Evolutionary conservation across 2,329 filamentous ascomycete species (phyloP).

Genomic region (Penicillium carneum): DNA sequence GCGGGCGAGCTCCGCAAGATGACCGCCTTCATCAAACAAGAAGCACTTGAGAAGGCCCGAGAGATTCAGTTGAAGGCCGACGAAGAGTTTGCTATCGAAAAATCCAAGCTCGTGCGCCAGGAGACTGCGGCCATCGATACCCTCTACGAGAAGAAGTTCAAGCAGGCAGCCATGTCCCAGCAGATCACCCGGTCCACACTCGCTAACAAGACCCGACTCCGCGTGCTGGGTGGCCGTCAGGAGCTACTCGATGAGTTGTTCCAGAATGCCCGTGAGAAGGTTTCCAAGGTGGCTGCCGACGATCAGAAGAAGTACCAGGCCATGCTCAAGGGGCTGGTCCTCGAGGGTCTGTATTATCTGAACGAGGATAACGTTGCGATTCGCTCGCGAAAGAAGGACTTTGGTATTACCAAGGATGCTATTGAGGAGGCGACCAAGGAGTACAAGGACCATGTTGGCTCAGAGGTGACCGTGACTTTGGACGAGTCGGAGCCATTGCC

Average conservation of each 20-base stretch:
- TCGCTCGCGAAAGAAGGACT: slow-evolving; percentile 80
- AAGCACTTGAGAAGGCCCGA: slow-evolving; percentile 93
- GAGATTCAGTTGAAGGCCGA: slow-evolving; percentile 99
- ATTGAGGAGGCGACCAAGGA: slow-evolving; percentile 77
- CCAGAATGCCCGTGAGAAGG: slow-evolving; percentile 76
- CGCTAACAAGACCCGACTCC: slow-evolving; percentile 92
- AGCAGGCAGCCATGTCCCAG: slow-evolving; percentile 96
- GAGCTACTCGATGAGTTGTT: slow-evolving; percentile 91
- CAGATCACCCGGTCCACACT: slow-evolving; percentile 97
- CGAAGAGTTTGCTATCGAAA: slow-evolving; percentile 98
- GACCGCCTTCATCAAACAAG: slow-evolving; percentile 99
- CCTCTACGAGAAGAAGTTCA: slow-evolving; percentile 98
- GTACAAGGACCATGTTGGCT: slow-evolving; percentile 79
- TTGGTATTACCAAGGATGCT: slow-evolving; percentile 76
- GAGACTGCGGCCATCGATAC: slow-evolving; percentile 92
- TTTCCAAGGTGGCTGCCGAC: slow-evolving; percentile 67
- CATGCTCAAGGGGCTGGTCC: slow-evolving; percentile 78
- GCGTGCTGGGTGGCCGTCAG: slow-evolving; percentile 85
- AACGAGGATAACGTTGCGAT: slow-evolving; percentile 79
- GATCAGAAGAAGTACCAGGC: slow-evolving; percentile 70
- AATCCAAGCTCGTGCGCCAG: slow-evolving; percentile 95
- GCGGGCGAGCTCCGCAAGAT: slow-evolving; percentile 99
- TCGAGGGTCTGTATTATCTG: slow-evolving; percentile 89
- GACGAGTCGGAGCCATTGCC: slow-evolving; percentile 81
- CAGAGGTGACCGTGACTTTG: slow-evolving; percentile 72